Evolutionary conservation across 225 moss, liverwort and hornwort species (phyloP), one percentile per base, ranked within the genome.

Genomic region (Asterella californica): DNA sequence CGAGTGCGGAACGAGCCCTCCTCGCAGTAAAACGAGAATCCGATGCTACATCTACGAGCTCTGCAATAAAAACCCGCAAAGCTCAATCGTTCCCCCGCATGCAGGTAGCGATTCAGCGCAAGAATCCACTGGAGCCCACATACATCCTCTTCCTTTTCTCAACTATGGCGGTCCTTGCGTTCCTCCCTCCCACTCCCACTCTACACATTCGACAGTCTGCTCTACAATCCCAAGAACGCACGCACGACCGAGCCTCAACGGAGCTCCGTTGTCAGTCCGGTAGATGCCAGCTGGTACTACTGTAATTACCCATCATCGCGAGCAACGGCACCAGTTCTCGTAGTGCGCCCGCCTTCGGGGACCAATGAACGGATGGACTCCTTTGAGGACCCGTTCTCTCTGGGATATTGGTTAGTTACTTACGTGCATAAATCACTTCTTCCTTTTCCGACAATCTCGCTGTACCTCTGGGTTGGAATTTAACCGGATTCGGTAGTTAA

Each of bases 261-360:
- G 75, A 75, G 76, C 17, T 75, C 76, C 37, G 36, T 33, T 4
- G 76, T 27, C 15, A 52, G 42, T n/a, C 25, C 76, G 61, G 60
- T 76, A 33, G 37, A 73, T 49, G 7, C 73, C 57, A 5, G 59
- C 59, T 76, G 24, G 12, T 34, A 60, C 76, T 8, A n/a, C n/a
- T n/a, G n/a, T n/a, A 67, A 67, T 34, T 38, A 57, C 55, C 11
- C 9, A 47, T 46, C 10, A 46, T 47, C n/a, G n/a, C 46, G 10
- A 25, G 71, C 67, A 67, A 65, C 70, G 42, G 45, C 70, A 70
- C 36, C 70, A 70, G 10, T 24, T 22, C 57, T n/a, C n/a, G n/a
- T n/a, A n/a, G n/a, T n/a, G n/a, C n/a, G n/a, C n/a, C n/a, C n/a
- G n/a, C n/a, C n/a, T 54, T 15, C 53, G 19, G 53, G 19, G 53